A percentile compares a stretch with the other conserved stretches of the same genome.
phyloP scores from a whole-genome alignment of 1,284 basidiomycete species.

The Sporisorium sorghi region DNA sequence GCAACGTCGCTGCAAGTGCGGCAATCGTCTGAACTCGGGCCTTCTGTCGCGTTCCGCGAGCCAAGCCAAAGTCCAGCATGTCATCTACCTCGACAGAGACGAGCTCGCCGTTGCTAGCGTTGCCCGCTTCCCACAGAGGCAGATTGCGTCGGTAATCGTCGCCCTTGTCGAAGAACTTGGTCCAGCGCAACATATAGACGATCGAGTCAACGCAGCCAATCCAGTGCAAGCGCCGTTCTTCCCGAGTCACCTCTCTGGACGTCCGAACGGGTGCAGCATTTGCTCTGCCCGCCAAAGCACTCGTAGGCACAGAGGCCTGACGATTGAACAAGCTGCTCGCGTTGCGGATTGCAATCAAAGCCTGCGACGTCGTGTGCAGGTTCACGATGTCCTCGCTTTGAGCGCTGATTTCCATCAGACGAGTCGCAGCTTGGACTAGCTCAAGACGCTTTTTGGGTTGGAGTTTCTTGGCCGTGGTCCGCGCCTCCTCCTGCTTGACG shows the following conservation, averaged over 20 bases:
- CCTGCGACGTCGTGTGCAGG: constrained; percentile 20
- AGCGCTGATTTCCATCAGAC: constrained; percentile 25
- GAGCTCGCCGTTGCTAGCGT: constrained; percentile 17
- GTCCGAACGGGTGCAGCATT: background rate
- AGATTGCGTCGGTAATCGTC: constrained; percentile 25
- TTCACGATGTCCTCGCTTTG: constrained; percentile 29
- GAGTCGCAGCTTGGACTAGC: constrained; percentile 14
- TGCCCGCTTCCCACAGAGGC: constrained; percentile 34
- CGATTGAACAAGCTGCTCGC: background rate
- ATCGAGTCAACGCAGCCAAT: constrained; percentile 26
- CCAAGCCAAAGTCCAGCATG: constrained; percentile 17
- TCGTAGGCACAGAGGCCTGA: background rate
- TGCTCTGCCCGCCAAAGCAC: background rate
- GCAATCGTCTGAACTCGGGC: constrained; percentile 1
- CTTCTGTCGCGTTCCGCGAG: background rate
- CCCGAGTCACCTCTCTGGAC: constrained; percentile 5
- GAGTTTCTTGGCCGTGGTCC: background rate
- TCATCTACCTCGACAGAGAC: constrained; percentile 29
- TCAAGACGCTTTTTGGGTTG: constrained; percentile 7
- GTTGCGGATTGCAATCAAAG: constrained; percentile 14
- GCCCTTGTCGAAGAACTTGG: constrained; percentile 38
- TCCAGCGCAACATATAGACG: constrained; percentile 39
- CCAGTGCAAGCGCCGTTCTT: constrained; percentile 20
- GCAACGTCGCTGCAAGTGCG: constrained; percentile 15
- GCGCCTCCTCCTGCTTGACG: background rate